Conservation (phyloP, 2,329 filamentous ascomycete genomes). For the Cryphonectria japonica region DNA sequence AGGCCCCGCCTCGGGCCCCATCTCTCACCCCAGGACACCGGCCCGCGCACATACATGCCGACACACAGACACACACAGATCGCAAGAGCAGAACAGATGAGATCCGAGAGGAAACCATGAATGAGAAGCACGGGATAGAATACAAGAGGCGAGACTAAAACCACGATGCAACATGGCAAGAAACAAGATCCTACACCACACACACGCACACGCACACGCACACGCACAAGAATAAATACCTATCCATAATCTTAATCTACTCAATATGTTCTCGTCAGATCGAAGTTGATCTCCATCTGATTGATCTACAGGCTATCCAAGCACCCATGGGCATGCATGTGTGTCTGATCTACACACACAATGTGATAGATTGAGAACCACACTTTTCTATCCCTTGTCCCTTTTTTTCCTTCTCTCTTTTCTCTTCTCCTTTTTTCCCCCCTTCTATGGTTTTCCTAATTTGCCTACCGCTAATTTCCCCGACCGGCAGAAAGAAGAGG, state of each 20-base stretch:
- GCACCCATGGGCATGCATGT: not conserved
- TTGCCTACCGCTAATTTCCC: not conserved
- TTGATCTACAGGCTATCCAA: not conserved
- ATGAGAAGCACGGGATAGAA: too few species aligned
- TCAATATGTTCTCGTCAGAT: too few species aligned
- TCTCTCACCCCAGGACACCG: too few species aligned
- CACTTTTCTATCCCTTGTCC: not conserved
- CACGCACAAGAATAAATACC: not conserved
- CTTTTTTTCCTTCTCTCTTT: too few species aligned
- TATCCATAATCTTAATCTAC: not conserved
- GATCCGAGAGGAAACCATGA: too few species aligned
- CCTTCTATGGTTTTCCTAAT: not conserved
- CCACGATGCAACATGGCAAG: too few species aligned
- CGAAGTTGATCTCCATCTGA: not conserved
- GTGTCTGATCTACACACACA: not conserved
- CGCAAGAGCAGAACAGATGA: not conserved
- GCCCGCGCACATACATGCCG: too few species aligned
- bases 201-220: not conserved
- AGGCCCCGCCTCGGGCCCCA: too few species aligned
- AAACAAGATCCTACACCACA: too few species aligned
- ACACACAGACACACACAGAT: not conserved
- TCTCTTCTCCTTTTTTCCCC: too few species aligned
- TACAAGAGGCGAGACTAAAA: too few species aligned
- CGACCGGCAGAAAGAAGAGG: not conserved
- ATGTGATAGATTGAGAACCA: not conserved